A percentile compares a stretch with the other conserved stretches of the same genome.
phyloP scores from a whole-genome alignment of 2,329 filamentous ascomycete species.

The Cytospora chrysosperma region DNA sequence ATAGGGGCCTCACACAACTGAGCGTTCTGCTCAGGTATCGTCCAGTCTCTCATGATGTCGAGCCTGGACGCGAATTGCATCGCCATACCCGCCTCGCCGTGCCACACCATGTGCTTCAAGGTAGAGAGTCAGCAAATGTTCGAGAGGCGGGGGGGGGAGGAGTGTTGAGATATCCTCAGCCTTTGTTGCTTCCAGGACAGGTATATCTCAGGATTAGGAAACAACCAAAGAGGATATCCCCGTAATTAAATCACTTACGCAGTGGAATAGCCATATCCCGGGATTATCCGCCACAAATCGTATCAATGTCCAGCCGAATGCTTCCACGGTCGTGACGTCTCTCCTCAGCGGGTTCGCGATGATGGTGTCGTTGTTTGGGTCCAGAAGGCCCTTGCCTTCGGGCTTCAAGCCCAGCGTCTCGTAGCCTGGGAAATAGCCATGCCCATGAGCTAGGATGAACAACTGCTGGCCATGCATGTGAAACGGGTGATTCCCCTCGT shows the following conservation, averaged over 20 bases:
- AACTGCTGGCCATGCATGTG: conserved; percentile 65
- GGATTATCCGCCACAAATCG: conserved; percentile 51
- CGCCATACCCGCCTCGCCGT: conserved; percentile 39
- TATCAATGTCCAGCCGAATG: conserved; percentile 49
- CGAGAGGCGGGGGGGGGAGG: no score
- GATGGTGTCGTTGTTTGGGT: conserved; percentile 35
- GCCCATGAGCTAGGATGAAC: conserved; percentile 58
- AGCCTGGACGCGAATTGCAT: conserved; percentile 45
- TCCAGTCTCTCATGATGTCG: conserved; percentile 43
- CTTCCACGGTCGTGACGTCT: conserved; percentile 45
- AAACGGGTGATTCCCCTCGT: conserved; percentile 63
- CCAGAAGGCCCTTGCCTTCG: conserved; percentile 35
- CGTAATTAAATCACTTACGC: conserved; percentile 22
- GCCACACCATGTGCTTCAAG: conserved; percentile 38
- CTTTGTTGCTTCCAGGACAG: no score
- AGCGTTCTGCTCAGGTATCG: conserved; percentile 44
- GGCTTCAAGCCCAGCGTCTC: conserved; percentile 34
- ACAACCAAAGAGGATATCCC: no score
- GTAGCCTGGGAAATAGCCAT: conserved; percentile 57
- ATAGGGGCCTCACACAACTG: conserved; percentile 43
- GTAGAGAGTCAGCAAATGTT: no score
- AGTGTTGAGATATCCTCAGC: no score
- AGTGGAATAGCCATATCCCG: conserved; percentile 44
- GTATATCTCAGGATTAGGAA: no score
- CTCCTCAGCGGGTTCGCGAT: conserved; percentile 45